Evolutionary conservation across 345 rosid genomes (phyloP).

Genomic region (Adansonia digitata): DNA sequence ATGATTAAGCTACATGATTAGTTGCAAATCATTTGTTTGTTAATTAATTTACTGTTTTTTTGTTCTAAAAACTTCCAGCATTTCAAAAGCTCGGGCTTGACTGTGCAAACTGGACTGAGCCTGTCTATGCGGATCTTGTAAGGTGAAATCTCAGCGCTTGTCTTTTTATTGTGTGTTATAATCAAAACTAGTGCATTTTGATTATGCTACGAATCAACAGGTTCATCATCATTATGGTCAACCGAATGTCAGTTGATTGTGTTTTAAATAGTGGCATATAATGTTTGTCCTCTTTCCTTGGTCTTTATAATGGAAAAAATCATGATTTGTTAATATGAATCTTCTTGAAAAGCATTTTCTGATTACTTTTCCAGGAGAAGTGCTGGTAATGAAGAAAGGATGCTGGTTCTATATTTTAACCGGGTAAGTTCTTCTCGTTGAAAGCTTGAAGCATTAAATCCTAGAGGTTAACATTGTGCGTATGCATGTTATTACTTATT

Average conservation of each 20-base stretch:
- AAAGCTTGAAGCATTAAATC: conserved; percentile 5
- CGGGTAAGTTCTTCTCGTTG: conserved; percentile 34
- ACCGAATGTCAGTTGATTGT: neutral
- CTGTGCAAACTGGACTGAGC: conserved; percentile 91
- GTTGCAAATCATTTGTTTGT: conserved; percentile 10
- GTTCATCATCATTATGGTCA: neutral
- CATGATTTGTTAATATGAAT: neutral
- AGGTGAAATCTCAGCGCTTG: conserved; percentile 36
- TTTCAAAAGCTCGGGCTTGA: conserved; percentile 93
- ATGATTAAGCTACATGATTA: neutral
- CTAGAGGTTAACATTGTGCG: neutral
- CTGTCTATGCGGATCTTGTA: conserved; percentile 68
- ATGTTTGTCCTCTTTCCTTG: neutral
- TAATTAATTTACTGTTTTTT: neutral
- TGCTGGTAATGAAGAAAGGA: conserved; percentile 81
- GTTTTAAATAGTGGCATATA: neutral
- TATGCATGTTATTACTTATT: conserved; percentile 4
- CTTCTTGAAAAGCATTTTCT: conserved; percentile 8
- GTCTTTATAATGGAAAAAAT: neutral
- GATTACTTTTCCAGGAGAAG: conserved; percentile 53
- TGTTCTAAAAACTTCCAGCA: conserved; percentile 37
- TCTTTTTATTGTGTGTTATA: neutral
- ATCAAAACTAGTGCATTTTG: neutral
- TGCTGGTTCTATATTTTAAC: conserved; percentile 77
- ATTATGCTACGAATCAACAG: neutral